Conservation (phyloP, 2,329 filamentous ascomycete genomes). For the Ascochyta rabiei region DNA sequence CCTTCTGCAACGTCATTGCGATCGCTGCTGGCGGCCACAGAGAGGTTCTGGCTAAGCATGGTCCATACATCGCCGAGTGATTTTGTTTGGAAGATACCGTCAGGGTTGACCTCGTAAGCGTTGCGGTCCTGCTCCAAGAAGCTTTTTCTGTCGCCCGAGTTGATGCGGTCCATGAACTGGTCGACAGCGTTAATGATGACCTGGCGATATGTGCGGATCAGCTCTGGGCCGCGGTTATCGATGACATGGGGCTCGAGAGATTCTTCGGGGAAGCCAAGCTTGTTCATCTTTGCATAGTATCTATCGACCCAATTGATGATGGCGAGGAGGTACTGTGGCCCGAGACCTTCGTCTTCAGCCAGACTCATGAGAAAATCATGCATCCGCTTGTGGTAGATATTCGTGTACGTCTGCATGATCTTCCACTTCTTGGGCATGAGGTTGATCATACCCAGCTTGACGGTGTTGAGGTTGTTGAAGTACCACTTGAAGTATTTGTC, state of each 20-base stretch:
- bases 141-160: slow-evolving; percentile 77
- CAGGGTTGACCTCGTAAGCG: slow-evolving; percentile 76
- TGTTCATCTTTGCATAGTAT: slow-evolving; percentile 95
- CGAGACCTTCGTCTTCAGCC: slow-evolving; percentile 84
- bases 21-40: slow-evolving; percentile 81
- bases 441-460: slow-evolving; percentile 88
- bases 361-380: slow-evolving; percentile 86
- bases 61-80: slow-evolving; percentile 95
- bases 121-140: slow-evolving; percentile 80
- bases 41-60: slow-evolving; percentile 92
- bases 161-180: slow-evolving; percentile 97
- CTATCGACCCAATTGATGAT: slow-evolving; percentile 96
- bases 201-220: slow-evolving; percentile 91
- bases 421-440: slow-evolving; percentile 97
- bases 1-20: slow-evolving; percentile 91
- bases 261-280: slow-evolving; percentile 78
- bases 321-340: slow-evolving; percentile 83
- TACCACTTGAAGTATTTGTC: slow-evolving; percentile 94
- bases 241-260: slow-evolving; percentile 86
- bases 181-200: slow-evolving; percentile 95
- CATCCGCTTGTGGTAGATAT: slow-evolving; percentile 93
- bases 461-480: slow-evolving; percentile 96
- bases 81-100: slow-evolving; percentile 89
- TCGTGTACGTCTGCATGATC: slow-evolving; percentile 86
- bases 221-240: slow-evolving; percentile 85